Evolutionary conservation across 106 monocot genomes (phyloP).

Genomic region (Acorus calamus): DNA sequence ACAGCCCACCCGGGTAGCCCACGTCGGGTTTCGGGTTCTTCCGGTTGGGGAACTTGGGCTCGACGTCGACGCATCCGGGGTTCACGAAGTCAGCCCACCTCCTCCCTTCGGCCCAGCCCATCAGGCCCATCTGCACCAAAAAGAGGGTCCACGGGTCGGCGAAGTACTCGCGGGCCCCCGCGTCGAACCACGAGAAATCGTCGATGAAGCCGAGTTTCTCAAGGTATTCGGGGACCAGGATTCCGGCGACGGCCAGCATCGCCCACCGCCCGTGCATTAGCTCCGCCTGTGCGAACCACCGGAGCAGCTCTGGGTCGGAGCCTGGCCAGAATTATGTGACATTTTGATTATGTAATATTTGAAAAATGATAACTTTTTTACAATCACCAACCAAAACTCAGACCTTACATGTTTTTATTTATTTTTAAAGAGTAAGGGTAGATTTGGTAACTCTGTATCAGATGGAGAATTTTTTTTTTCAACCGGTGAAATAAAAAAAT

Average conservation of each 20-base stretch:
- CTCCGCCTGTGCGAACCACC: slow-evolving; percentile 92
- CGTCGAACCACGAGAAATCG: slow-evolving; percentile 65
- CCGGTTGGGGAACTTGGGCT: slow-evolving; percentile 54
- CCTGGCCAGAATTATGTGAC: slow-evolving; percentile 22
- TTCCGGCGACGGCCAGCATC: slow-evolving; percentile 79
- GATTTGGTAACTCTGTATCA: no score
- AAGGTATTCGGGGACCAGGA: slow-evolving; percentile 70
- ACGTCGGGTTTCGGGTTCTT: slow-evolving; percentile 67
- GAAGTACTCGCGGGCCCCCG: slow-evolving; percentile 59
- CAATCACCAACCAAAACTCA: no score
- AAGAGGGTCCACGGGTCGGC: slow-evolving; percentile 70
- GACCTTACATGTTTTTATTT: no score
- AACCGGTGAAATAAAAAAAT: no score
- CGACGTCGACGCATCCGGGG: slow-evolving; percentile 54
- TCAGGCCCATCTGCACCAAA: slow-evolving; percentile 53
- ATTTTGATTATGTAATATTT: no score
- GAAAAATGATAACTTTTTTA: no score
- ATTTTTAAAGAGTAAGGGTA: no score
- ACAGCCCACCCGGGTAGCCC: slow-evolving; percentile 74
- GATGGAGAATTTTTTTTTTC: no score
- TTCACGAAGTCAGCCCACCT: slow-evolving; percentile 69
- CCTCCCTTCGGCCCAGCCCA: slow-evolving; percentile 89
- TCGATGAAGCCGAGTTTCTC: slow-evolving; percentile 55
- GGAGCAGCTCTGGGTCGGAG: slow-evolving; percentile 66
- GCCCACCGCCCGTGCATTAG: slow-evolving; percentile 89